Evolutionary conservation across 2,329 filamentous ascomycete genomes (phyloP), one percentile per base, ranked within the genome.

Genomic region (Ustulina deusta): DNA sequence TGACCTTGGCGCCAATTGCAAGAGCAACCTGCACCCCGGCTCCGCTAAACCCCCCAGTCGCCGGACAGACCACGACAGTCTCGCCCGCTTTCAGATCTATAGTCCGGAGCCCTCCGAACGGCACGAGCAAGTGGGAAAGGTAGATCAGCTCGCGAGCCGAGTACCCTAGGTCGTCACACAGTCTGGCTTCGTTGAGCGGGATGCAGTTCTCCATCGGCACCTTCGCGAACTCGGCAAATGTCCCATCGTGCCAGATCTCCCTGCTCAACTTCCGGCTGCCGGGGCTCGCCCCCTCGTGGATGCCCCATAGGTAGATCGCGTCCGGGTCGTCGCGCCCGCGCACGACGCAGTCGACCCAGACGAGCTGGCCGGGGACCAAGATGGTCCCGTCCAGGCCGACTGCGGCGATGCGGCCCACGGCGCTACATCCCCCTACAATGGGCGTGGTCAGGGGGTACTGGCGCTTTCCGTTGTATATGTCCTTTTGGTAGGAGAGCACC

Each of bases 1-100:
- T 74, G 6, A 87, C 84, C 13, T 77, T 79, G 1, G 83, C 84
- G 0, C 84, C 85, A 79, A 86, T 82, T 2, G 83, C 81, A 0
- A 83, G 54, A 0, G 84, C 85, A 0, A 83, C 78, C 3, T 77
- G 69, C 0, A 86, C 83, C 0, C 77, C 83, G 0, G 80, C 81
- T 17, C 83, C 80, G 7, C 84, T 81, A 71, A 81, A 87, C 0
- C 68, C 69, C 0, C 84, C 85, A 0, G 84, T 86, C 3, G 84
- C 83, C 1, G 84, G 84, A 38, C 73, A 74, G 0, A 86, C 72
- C 32, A 86, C 73, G 13, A 86, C 73, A 0, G 79, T 83, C 71
- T 86, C 83, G 1, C 85, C 84, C 0, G 82, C 69, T 71, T 81
- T 71, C 2, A 86, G 59, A 1, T 74, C 74, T 60, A 86, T 80